Evolutionary conservation across 805 yeast genomes (phyloP), one percentile per base, ranked within the genome.

Genomic region (Lipomyces starkeyi): DNA sequence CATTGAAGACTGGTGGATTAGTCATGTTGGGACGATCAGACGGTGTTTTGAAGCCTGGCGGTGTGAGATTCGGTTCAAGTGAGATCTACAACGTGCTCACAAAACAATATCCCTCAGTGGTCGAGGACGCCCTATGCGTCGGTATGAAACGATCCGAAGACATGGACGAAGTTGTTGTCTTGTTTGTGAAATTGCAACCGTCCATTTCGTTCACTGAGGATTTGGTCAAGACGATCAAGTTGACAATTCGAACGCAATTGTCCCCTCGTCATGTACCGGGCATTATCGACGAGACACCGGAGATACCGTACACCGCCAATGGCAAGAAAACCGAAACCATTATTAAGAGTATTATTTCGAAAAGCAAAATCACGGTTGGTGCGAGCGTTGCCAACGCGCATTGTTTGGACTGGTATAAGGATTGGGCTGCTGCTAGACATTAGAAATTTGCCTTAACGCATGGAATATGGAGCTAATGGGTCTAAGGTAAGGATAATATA

Each of bases 1-100:
- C 72, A 29, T 72, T 73, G 11, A 58, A 59, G 27, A 72, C 74
- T n/a, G 34, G 54, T 47, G 74, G 74, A 2, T 49, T 67, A 9
- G 56, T 69, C 56, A 72, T 72, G 74, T 63, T 72, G 14, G 74
- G 74, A 14, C 62, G 74, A n/a, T 72, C 74, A 9, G 74, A 72
- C 54, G 74, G 74, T 13, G 74, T 72, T 11, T 58, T 72, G 13
- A 72, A 72, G 43, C 74, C 74, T 4, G 47, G 73, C 8, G 74
- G 74, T 9, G 70, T 72, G 17, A 65, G 74, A 29, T 72, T 72
- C 59, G 74, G 74, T 17, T 72, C 74, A 14, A 66, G 71, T 13
- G 74, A 72, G 59, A 70, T 72, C 37, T 72, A 72, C 71, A 72
- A 72, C 62, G 67, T 67, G 35, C 43, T 72, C 47, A 59, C 56